These are phyloP conservation scores for Clitoria ternatea DNA, from an alignment of 306 rosid genomes.

Conservation along the genomic window DNA sequence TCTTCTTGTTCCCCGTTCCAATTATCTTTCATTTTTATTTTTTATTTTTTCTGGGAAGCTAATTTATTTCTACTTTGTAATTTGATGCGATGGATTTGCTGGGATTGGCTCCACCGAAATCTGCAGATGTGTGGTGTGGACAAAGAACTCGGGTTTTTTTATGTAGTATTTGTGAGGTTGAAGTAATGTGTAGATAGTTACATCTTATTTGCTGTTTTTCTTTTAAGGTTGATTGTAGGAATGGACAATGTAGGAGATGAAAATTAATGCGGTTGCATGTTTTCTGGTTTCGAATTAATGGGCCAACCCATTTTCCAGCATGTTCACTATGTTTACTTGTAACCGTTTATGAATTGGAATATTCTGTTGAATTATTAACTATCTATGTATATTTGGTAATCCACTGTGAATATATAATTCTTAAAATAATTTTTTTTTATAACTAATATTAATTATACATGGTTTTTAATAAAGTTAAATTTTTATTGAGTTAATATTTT, in stretches of 20 bases:
- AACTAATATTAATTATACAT: too few species aligned
- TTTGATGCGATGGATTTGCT: conserved; percentile 16
- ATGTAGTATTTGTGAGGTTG: background rate
- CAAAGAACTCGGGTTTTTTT: background rate
- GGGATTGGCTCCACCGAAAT: conserved; percentile 2
- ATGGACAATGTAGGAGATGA: background rate
- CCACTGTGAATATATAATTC: too few species aligned
- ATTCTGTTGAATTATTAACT: too few species aligned
- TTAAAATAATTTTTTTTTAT: too few species aligned
- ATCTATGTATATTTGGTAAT: too few species aligned
- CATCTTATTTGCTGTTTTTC: background rate
- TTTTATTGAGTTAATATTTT: too few species aligned
- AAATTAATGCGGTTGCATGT: conserved; percentile 4
- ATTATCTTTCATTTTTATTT: background rate
- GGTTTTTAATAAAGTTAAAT: too few species aligned
- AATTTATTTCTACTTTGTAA: background rate
- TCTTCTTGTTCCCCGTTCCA: background rate
- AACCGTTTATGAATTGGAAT: background rate
- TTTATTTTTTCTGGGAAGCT: background rate
- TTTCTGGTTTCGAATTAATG: background rate
- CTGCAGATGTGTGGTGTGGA: background rate
- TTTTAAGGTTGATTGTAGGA: background rate
- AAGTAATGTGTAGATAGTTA: background rate
- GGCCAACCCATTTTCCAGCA: background rate
- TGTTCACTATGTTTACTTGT: too few species aligned